phyloP scores from a whole-genome alignment of 768 basidiomycete genomes.

The Peribolospora kevripleyi region DNA sequence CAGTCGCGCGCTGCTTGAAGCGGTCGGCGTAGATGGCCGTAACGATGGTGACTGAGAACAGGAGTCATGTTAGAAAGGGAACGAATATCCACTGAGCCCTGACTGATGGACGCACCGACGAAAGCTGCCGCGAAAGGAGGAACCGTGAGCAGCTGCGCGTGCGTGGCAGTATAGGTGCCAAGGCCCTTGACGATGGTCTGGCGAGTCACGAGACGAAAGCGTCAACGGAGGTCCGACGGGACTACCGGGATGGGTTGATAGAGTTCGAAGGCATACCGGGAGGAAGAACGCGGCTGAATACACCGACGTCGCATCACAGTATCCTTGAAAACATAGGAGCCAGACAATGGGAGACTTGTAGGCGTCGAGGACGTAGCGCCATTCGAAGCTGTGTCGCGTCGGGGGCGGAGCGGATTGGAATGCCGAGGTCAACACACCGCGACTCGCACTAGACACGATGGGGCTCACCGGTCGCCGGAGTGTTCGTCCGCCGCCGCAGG shows the following conservation, averaged over 20 bases:
- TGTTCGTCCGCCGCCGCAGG: no score
- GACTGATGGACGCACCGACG: background rate
- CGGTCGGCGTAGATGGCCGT: background rate
- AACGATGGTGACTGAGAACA: background rate
- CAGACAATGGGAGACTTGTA: conserved; percentile 33
- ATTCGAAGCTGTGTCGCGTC: no score
- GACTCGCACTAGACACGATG: no score
- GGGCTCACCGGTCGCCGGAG: no score
- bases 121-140: conserved; percentile 7
- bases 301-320: conserved; percentile 17
- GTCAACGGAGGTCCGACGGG: background rate
- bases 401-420: no score
- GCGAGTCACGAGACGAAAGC: conserved; percentile 1
- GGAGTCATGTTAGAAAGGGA: conserved; percentile 3
- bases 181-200: conserved; percentile 27
- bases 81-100: background rate
- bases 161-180: conserved; percentile 15
- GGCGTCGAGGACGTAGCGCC: conserved; percentile 19
- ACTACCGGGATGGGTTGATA: background rate
- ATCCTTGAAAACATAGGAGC: conserved; percentile 18
- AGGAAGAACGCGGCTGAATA: conserved; percentile 68
- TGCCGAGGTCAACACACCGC: no score
- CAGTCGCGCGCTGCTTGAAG: background rate
- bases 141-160: conserved; percentile 3
- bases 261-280: conserved; percentile 32